These are phyloP conservation scores for Draba incana DNA, from an alignment of 345 rosid species.

Conservation along the genomic window DNA sequence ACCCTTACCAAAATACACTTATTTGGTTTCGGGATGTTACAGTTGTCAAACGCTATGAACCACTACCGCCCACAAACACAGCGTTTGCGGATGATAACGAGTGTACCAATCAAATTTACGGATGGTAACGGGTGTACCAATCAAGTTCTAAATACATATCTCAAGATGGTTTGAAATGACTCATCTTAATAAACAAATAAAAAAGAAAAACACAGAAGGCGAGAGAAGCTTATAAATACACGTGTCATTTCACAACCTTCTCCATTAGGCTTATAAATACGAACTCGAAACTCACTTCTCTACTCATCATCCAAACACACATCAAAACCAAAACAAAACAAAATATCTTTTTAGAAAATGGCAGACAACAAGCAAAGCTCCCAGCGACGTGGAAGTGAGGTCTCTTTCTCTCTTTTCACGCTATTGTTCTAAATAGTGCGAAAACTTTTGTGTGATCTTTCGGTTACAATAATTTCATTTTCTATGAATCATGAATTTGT, in stretches of 20 bases:
- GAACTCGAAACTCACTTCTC: background rate
- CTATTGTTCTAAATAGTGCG: background rate
- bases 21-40: too few relatives aligned
- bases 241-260: constrained; percentile 1
- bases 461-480: background rate
- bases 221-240: constrained; percentile 28
- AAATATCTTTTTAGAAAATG: constrained; percentile 21
- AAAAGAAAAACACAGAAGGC: constrained; percentile 4
- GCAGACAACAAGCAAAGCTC: constrained; percentile 53
- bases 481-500: background rate
- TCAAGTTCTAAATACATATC: background rate
- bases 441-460: too few relatives aligned
- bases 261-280: constrained; percentile 27
- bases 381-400: constrained; percentile 64
- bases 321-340: background rate
- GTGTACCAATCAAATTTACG: too few relatives aligned
- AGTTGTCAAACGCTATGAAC: too few relatives aligned
- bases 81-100: too few relatives aligned
- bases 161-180: constrained; percentile 2
- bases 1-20: too few relatives aligned
- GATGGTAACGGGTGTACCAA: too few relatives aligned
- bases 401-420: constrained; percentile 28
- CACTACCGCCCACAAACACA: too few relatives aligned
- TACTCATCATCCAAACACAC: background rate
- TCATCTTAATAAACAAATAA: background rate